These are phyloP conservation scores for Paracorniculantispora psalliotae DNA, from an alignment of 2,329 filamentous ascomycete genomes.

Conservation along the genomic window DNA sequence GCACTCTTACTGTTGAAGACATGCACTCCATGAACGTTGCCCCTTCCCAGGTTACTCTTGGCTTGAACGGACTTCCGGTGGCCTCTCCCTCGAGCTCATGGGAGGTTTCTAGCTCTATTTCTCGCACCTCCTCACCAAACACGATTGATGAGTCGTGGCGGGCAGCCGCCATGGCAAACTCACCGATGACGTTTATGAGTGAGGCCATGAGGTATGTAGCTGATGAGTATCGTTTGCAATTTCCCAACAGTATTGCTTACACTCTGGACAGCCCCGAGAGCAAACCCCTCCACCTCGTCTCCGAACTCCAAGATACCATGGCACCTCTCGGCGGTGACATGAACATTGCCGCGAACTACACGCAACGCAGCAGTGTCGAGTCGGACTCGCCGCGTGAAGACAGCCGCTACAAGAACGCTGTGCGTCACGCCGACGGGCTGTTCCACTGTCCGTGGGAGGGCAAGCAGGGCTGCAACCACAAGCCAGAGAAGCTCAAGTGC, in stretches of 20 bases:
- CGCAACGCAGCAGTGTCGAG: conserved; percentile 14
- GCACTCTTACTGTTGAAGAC: conserved; percentile 40
- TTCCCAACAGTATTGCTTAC: conserved; percentile 3
- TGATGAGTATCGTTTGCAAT: background rate
- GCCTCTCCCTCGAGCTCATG: conserved; percentile 49
- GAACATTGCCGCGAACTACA: conserved; percentile 2
- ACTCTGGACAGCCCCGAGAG: conserved; percentile 2
- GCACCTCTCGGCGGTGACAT: conserved; percentile 3
- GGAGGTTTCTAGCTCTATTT: conserved; percentile 49
- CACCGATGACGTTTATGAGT: conserved; percentile 1
- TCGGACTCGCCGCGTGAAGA: conserved; percentile 25
- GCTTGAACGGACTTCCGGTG: conserved; percentile 45
- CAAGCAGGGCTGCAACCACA: conserved; percentile 71
- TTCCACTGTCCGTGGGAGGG: conserved; percentile 91
- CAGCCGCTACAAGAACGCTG: conserved; percentile 61
- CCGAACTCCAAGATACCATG: conserved; percentile 5
- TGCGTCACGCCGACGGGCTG: conserved; percentile 65
- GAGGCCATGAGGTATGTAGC: conserved; percentile 8
- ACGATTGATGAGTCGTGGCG: conserved; percentile 46
- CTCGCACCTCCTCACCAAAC: conserved; percentile 46
- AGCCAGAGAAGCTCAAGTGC: conserved; percentile 94
- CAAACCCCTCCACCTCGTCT: background rate
- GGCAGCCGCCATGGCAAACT: conserved; percentile 16
- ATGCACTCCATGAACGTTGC: conserved; percentile 48
- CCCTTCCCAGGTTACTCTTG: conserved; percentile 51